Conservation (phyloP, 305 asterid genomes). For the Ilex paraguariensis region DNA sequence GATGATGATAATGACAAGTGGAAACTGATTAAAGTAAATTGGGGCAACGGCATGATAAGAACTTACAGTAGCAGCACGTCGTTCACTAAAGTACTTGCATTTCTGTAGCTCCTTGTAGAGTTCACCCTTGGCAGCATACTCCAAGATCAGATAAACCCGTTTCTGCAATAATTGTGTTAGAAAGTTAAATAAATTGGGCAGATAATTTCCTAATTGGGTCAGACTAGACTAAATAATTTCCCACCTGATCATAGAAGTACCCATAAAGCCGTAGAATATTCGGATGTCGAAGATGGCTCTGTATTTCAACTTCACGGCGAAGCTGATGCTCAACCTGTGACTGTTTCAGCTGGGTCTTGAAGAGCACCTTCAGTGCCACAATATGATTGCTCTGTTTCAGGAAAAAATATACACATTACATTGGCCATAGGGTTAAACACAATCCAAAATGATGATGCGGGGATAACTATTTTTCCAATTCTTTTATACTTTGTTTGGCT, state of each 20-base stretch:
- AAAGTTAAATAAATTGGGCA: neutral
- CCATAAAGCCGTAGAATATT: conserved; percentile 92
- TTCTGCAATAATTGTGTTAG: conserved; percentile 45
- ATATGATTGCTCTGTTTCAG: conserved; percentile 43
- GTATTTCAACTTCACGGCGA: conserved; percentile 97
- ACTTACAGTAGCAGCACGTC: conserved; percentile 94
- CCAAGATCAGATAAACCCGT: conserved; percentile 88
- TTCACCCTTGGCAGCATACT: conserved; percentile 94
- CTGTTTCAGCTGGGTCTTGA: conserved; percentile 83
- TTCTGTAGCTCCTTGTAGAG: conserved; percentile 85
- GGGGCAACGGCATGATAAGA: conserved; percentile 3
- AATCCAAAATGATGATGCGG: too few relatives aligned
- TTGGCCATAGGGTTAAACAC: too few relatives aligned
- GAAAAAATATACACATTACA: too few relatives aligned
- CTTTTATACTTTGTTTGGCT: too few relatives aligned
- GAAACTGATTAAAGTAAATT: neutral
- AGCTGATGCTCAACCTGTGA: conserved; percentile 98
- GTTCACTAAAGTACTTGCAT: conserved; percentile 82
- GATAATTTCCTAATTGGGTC: neutral
- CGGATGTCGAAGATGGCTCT: conserved; percentile 95
- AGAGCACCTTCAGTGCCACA: conserved; percentile 88
- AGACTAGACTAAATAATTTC: neutral
- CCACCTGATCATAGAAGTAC: conserved; percentile 89
- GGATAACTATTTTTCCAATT: too few relatives aligned
- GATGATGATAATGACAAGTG: neutral